Percentiles rank a stretch among this genome's conserved stretches.
These are phyloP conservation scores for Cinchona pubescens DNA, from an alignment of 257 asterid species.

Conservation along the genomic window DNA sequence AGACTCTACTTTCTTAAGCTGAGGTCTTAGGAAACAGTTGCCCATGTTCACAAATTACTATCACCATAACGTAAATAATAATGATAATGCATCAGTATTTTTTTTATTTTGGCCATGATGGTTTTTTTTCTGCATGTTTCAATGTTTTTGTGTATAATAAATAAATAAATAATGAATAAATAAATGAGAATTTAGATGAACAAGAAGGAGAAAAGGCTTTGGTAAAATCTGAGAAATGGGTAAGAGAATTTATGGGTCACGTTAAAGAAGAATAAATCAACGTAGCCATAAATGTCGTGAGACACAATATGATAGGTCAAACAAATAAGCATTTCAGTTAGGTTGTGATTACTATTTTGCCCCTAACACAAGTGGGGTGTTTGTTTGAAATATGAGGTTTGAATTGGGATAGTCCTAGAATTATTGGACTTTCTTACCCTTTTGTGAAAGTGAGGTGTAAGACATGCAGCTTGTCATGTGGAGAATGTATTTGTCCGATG, in stretches of 20 bases:
- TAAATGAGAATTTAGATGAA: background rate
- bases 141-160: too few species aligned
- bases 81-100: too few species aligned
- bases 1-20: constrained; percentile 12
- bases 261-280: background rate
- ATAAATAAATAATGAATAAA: too few species aligned
- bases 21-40: constrained; percentile 16
- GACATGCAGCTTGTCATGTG: background rate
- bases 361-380: background rate
- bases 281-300: background rate
- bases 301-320: background rate
- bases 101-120: background rate
- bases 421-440: background rate
- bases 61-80: background rate
- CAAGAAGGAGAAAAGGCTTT: background rate
- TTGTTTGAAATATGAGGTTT: background rate
- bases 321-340: background rate
- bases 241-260: constrained; percentile 2
- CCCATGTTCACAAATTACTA: constrained; percentile 17
- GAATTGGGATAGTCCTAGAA: background rate
- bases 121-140: too few species aligned
- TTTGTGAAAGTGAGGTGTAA: background rate
- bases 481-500: background rate
- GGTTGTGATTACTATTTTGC: background rate
- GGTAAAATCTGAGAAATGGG: constrained; percentile 8